Conservation (phyloP, 352 stramenopile genomes). For the Phytophthora colocasiae region DNA sequence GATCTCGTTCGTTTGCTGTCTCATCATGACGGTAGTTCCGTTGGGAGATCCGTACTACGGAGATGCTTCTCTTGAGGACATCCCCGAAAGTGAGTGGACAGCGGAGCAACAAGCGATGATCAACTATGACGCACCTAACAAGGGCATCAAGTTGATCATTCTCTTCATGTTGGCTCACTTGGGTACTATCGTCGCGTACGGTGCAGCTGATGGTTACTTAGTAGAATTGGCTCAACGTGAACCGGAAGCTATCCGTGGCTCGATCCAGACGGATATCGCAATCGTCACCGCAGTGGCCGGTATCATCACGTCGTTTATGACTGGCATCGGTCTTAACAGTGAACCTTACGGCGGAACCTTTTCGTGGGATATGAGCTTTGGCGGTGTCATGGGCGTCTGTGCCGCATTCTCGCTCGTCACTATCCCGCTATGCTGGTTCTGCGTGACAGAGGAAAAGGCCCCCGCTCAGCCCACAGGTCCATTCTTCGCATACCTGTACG, state of each 20-base stretch:
- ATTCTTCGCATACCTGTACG: slow-evolving; percentile 39
- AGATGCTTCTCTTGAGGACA: slow-evolving; percentile 33
- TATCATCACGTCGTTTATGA: slow-evolving; percentile 48
- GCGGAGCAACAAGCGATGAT: slow-evolving; percentile 36
- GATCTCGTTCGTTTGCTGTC: slow-evolving; percentile 33
- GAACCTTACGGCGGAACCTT: slow-evolving; percentile 52
- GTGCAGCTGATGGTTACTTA: slow-evolving; percentile 46
- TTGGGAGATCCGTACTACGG: slow-evolving; percentile 53
- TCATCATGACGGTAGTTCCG: slow-evolving; percentile 51
- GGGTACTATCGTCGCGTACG: slow-evolving; percentile 50
- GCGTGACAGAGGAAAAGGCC: slow-evolving; percentile 42
- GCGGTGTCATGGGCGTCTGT: slow-evolving; percentile 45
- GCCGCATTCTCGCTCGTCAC: slow-evolving; percentile 34
- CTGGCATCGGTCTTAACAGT: slow-evolving; percentile 52
- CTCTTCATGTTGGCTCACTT: slow-evolving; percentile 60
- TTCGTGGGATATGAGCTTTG: slow-evolving; percentile 46
- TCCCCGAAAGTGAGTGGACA: slow-evolving; percentile 28
- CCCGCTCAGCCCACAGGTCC: slow-evolving; percentile 8
- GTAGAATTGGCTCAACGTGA: slow-evolving; percentile 60
- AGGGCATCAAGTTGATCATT: slow-evolving; percentile 46
- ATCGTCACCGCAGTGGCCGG: slow-evolving; percentile 31
- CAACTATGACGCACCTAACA: slow-evolving; percentile 40
- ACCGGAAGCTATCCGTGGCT: slow-evolving; percentile 42
- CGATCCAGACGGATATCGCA: slow-evolving; percentile 45
- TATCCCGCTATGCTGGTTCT: slow-evolving; percentile 47